Conservation (phyloP, 2,329 filamentous ascomycete species). For the Fusarium phyllophilum region DNA sequence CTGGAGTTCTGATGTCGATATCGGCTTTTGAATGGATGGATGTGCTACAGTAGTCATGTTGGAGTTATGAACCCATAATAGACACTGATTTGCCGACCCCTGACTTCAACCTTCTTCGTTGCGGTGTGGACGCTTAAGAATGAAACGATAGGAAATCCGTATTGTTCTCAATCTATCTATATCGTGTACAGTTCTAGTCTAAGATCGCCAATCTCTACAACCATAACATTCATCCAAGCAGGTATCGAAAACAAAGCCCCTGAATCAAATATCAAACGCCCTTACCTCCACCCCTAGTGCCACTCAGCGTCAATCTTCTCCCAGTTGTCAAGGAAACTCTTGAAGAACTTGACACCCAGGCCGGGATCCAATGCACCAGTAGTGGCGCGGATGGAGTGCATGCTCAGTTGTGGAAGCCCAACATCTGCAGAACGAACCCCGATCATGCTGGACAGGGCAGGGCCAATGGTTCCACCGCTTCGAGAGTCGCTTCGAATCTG, state of each 20-base stretch:
- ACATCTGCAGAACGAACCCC: constrained; percentile 87
- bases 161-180: constrained; percentile 7
- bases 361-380: constrained; percentile 88
- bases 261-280: constrained; percentile 13
- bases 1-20: neutral
- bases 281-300: constrained; percentile 46
- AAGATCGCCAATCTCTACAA: constrained; percentile 3
- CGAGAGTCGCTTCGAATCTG: constrained; percentile 94
- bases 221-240: constrained; percentile 6
- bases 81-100: neutral
- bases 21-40: neutral
- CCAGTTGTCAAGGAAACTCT: constrained; percentile 87
- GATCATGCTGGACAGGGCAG: constrained; percentile 82
- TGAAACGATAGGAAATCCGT: neutral
- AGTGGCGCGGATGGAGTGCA: constrained; percentile 92
- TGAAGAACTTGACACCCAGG: constrained; percentile 86
- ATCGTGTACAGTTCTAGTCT: constrained; percentile 4
- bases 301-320: constrained; percentile 88
- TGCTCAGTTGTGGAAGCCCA: constrained; percentile 89
- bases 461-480: constrained; percentile 93
- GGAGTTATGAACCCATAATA: neutral
- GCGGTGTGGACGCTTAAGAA: neutral
- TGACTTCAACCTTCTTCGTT: neutral
- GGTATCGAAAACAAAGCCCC: constrained; percentile 14
- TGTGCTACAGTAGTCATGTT: neutral